Conservation (phyloP, 2,329 filamentous ascomycete genomes). For the Ascochyta rabiei region DNA sequence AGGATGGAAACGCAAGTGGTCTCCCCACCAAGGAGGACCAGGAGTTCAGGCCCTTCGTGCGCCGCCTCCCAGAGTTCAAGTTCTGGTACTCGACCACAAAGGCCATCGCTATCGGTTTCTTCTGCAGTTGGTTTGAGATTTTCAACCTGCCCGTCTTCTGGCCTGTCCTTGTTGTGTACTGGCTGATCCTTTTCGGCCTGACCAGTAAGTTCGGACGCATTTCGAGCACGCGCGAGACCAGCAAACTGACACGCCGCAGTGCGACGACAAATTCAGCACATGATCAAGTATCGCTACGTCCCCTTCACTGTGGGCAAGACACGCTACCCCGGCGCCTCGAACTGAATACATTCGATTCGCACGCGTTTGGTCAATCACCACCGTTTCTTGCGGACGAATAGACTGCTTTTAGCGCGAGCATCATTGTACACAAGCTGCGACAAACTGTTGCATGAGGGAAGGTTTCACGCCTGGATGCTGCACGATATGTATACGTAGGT, state of each 20-base stretch:
- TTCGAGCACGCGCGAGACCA: neutral
- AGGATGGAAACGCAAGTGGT: conserved; percentile 78
- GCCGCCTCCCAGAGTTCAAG: conserved; percentile 97
- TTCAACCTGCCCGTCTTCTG: conserved; percentile 99
- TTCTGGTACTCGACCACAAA: conserved; percentile 98
- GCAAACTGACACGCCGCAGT: conserved; percentile 59
- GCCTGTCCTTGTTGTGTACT: conserved; percentile 98
- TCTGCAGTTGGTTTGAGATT: conserved; percentile 89
- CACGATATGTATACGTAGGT: conserved; percentile 29
- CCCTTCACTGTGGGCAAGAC: conserved; percentile 89
- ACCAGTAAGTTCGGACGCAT: conserved; percentile 72
- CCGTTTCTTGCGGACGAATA: conserved; percentile 10
- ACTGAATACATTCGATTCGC: conserved; percentile 22
- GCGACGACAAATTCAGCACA: conserved; percentile 99
- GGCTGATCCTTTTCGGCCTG: conserved; percentile 93
- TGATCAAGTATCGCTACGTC: conserved; percentile 99
- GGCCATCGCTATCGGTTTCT: conserved; percentile 80
- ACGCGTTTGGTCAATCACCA: conserved; percentile 3
- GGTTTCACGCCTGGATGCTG: conserved; percentile 22
- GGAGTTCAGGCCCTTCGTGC: conserved; percentile 97
- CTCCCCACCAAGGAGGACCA: conserved; percentile 96
- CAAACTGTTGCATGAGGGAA: conserved; percentile 20
- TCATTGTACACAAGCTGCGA: conserved; percentile 24
- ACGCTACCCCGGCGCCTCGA: conserved; percentile 40
- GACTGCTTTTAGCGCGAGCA: conserved; percentile 23